Conservation (phyloP, 176 grass and related monocot species). For the Elymus sibiricus region DNA sequence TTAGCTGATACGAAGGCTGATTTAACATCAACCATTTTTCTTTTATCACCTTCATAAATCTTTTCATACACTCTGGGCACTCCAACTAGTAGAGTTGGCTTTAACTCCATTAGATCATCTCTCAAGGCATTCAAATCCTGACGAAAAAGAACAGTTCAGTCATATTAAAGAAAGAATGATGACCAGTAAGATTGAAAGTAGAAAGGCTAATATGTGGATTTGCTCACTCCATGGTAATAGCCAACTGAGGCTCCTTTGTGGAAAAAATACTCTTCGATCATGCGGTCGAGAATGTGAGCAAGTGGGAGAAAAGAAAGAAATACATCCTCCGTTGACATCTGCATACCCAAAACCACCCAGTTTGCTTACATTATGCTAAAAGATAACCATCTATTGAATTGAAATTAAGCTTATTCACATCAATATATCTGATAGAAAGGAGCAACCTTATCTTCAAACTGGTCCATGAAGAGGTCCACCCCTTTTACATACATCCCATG, state of each 20-base stretch:
- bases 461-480: conserved; percentile 77
- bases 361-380: conserved; percentile 17
- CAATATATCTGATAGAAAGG: not conserved
- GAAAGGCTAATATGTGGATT: conserved; percentile 25
- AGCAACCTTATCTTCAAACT: conserved; percentile 86
- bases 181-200: not conserved
- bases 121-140: conserved; percentile 91
- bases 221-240: conserved; percentile 90
- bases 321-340: conserved; percentile 98
- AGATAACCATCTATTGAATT: not conserved
- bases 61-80: conserved; percentile 95
- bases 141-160: conserved; percentile 2
- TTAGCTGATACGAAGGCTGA: not conserved
- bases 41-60: conserved; percentile 81
- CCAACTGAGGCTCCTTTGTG: conserved; percentile 95
- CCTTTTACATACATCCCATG: conserved; percentile 69
- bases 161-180: not conserved
- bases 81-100: conserved; percentile 87
- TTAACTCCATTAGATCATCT: conserved; percentile 89
- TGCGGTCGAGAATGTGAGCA: conserved; percentile 94
- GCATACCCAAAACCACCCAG: conserved; percentile 29
- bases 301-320: conserved; percentile 97
- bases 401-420: not conserved
- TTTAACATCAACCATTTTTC: not conserved
- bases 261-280: conserved; percentile 97